phyloP scores from a whole-genome alignment of 441 rosid species.

The Brassica hybrid region DNA sequence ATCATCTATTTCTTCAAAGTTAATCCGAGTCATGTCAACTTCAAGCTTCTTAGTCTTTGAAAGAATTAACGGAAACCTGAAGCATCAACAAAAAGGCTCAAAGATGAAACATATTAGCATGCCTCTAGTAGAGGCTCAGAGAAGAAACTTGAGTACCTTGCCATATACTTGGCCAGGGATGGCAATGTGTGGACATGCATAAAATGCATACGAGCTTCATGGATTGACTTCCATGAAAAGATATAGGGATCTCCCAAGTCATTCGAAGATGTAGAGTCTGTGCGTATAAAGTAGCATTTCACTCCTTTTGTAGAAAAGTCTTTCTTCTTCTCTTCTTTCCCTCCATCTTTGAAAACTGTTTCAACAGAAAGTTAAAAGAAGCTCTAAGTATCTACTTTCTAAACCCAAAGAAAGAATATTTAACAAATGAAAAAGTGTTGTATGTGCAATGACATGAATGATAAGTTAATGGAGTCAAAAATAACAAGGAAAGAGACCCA shows the following conservation, averaged over 20 bases:
- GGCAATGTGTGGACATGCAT: constrained; percentile 69
- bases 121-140: neutral
- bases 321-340: constrained; percentile 72
- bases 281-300: constrained; percentile 66
- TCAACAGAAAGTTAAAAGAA: constrained; percentile 22
- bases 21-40: constrained; percentile 49
- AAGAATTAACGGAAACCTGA: constrained; percentile 73
- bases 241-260: constrained; percentile 46
- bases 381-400: neutral
- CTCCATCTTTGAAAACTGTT: constrained; percentile 81
- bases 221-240: constrained; percentile 55
- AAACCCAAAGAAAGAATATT: neutral
- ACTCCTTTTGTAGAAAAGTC: constrained; percentile 43
- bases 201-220: constrained; percentile 70
- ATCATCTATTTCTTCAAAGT: constrained; percentile 44
- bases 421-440: neutral
- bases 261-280: constrained; percentile 51
- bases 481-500: constrained; percentile 34
- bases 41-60: constrained; percentile 65
- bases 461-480: neutral
- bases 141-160: constrained; percentile 49
- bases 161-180: constrained; percentile 65
- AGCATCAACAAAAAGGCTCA: constrained; percentile 27
- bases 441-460: neutral
- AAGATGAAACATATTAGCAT: no score